These are phyloP conservation scores for Datura wrightii DNA, from an alignment of 257 asterid genomes.

Conservation along the genomic window DNA sequence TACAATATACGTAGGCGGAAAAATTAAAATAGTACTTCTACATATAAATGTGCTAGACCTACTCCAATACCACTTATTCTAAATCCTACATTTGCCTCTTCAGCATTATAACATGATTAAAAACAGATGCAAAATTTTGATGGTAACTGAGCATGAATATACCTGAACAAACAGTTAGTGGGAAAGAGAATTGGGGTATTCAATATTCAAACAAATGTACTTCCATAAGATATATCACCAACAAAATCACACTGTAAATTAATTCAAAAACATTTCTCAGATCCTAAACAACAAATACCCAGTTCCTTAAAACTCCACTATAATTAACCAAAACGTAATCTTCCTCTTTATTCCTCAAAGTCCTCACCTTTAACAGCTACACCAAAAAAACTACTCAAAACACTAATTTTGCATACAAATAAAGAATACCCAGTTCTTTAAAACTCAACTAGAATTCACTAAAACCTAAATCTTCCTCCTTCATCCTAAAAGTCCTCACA, in stretches of 20 bases:
- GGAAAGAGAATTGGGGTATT: neutral
- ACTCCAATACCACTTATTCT: neutral
- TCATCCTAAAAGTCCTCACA: neutral
- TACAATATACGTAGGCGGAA: neutral
- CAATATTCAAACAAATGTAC: constrained; percentile 1
- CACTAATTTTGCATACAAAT: neutral
- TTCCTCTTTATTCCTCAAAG: constrained; percentile 8
- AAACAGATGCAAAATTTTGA: neutral
- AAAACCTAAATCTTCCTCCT: neutral
- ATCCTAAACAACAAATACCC: neutral
- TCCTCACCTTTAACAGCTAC: neutral
- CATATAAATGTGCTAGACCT: neutral
- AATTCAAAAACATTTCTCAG: neutral
- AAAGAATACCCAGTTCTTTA: neutral
- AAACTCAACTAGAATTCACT: neutral
- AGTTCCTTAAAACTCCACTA: neutral
- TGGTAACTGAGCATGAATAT: neutral
- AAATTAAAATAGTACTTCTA: neutral
- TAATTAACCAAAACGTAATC: neutral
- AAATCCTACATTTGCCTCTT: neutral
- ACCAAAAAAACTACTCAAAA: neutral
- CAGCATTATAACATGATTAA: neutral
- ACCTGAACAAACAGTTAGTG: neutral
- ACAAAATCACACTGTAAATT: neutral
- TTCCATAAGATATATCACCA: neutral